Conservation (phyloP, 768 basidiomycete species). For the Chalciporus piperatus region DNA sequence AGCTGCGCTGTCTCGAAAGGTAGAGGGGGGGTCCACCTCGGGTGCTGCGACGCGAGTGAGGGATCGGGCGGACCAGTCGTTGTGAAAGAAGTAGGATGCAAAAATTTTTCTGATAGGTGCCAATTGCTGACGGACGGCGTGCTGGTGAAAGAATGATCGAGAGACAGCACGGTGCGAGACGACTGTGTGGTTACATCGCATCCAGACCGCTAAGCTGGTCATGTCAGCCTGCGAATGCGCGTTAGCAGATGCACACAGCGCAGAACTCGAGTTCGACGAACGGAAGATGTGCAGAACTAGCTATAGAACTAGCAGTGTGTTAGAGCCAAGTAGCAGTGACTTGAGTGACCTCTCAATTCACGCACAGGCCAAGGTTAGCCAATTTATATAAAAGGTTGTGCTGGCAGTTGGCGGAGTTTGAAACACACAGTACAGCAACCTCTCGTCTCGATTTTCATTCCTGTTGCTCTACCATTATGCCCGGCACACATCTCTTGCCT, state of each 20-base stretch:
- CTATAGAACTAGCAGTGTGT: too few species aligned
- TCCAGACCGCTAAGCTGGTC: slow-evolving; percentile 8
- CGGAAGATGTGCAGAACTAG: too few species aligned
- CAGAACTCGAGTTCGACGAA: too few species aligned
- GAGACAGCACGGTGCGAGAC: slow-evolving; percentile 8
- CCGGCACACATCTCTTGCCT: slow-evolving; percentile 85
- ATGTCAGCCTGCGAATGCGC: slow-evolving; percentile 13
- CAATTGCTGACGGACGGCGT: not conserved
- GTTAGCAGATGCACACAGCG: not conserved
- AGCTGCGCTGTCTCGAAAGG: slow-evolving; percentile 37
- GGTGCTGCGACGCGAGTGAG: slow-evolving; percentile 11
- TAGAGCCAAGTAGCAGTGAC: too few species aligned
- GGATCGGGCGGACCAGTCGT: slow-evolving; percentile 44
- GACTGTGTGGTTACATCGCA: slow-evolving; percentile 13
- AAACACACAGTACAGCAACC: slow-evolving; percentile 13
- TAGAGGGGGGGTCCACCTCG: slow-evolving; percentile 15
- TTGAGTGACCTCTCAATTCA: too few species aligned
- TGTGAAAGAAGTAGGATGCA: slow-evolving; percentile 66
- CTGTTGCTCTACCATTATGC: slow-evolving; percentile 32
- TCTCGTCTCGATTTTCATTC: not conserved
- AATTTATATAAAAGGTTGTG: too few species aligned
- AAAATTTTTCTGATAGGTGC: slow-evolving; percentile 26
- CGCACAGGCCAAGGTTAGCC: slow-evolving; percentile 10
- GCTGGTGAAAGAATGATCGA: slow-evolving; percentile 9
- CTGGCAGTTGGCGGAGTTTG: slow-evolving; percentile 31